phyloP scores from a whole-genome alignment of 1,139 yeast species.

The Debaryomyces robertsiae region DNA sequence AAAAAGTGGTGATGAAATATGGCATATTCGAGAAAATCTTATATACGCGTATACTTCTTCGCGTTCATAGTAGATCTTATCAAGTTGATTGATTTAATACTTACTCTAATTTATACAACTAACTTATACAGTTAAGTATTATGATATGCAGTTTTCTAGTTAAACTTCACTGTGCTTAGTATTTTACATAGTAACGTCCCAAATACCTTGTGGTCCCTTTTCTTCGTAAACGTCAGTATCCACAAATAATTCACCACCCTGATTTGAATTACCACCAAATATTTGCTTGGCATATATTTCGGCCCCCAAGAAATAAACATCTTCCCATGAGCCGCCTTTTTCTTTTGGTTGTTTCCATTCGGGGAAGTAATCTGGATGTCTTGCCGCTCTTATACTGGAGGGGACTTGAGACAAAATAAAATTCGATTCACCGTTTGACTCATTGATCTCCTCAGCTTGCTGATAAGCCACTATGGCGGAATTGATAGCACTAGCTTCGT shows the following conservation, averaged over 20 bases:
- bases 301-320: slow-evolving; percentile 78
- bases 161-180: neutral
- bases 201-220: slow-evolving; percentile 71
- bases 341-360: slow-evolving; percentile 83
- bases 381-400: slow-evolving; percentile 63
- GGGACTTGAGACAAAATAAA: slow-evolving; percentile 65
- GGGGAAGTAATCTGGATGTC: slow-evolving; percentile 88
- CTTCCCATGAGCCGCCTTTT: slow-evolving; percentile 66
- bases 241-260: slow-evolving; percentile 66
- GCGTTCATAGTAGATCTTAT: no score
- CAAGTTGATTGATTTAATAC: no score
- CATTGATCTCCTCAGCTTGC: slow-evolving; percentile 39
- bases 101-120: no score
- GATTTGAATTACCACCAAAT: slow-evolving; percentile 62
- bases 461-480: slow-evolving; percentile 49
- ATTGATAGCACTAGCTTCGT: slow-evolving; percentile 32
- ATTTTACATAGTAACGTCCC: slow-evolving; percentile 46
- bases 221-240: slow-evolving; percentile 75
- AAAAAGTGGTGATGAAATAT: neutral
- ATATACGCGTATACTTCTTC: slow-evolving; percentile 1
- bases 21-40: neutral
- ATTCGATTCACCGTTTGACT: slow-evolving; percentile 29
- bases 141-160: no score
- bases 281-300: slow-evolving; percentile 86
- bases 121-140: no score